A percentile compares a stretch with the other conserved stretches of the same genome.
These are phyloP conservation scores for Pseudocercospora cruenta DNA, from an alignment of 2,329 filamentous ascomycete species.

Conservation along the genomic window DNA sequence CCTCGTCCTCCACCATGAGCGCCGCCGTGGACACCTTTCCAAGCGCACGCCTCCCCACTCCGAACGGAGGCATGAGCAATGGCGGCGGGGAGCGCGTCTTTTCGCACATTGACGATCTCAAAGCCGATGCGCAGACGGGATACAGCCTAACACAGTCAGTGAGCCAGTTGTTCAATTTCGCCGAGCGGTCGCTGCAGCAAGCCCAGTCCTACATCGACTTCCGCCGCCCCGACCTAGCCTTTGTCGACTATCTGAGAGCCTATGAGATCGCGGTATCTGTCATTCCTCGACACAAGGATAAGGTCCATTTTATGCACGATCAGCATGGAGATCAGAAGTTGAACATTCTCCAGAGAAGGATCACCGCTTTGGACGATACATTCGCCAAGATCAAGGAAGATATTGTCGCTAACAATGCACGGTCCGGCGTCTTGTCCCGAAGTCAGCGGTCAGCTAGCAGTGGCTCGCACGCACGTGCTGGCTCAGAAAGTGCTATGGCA, in stretches of 20 bases:
- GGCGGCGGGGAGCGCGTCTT: conserved; percentile 33
- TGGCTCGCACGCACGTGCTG: conserved; percentile 15
- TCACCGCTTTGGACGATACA: conserved; percentile 42
- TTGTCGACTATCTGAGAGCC: conserved; percentile 82
- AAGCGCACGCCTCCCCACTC: background rate
- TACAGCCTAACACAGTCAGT: conserved; percentile 33
- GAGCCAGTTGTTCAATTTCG: conserved; percentile 44
- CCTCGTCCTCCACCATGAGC: conserved; percentile 17
- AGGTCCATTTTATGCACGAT: conserved; percentile 60
- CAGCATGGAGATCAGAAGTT: conserved; percentile 53
- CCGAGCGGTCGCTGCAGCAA: conserved; percentile 46
- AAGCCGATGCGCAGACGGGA: conserved; percentile 44
- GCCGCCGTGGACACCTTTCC: conserved; percentile 9
- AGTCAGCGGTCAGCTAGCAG: conserved; percentile 10
- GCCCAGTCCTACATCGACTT: conserved; percentile 67
- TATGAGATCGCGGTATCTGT: conserved; percentile 76
- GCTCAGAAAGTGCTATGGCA: conserved; percentile 25
- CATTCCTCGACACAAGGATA: conserved; percentile 77
- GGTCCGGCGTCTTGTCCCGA: conserved; percentile 54
- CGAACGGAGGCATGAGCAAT: conserved; percentile 15
- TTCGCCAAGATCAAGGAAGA: conserved; percentile 55
- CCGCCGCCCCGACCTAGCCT: conserved; percentile 71
- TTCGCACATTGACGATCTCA: conserved; percentile 49
- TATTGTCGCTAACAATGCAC: conserved; percentile 56
- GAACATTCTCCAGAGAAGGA: conserved; percentile 42